Percentiles rank a stretch among this genome's conserved stretches.
Evolutionary conservation across 345 rosid species (phyloP).

Genomic region (Balakata baccata): DNA sequence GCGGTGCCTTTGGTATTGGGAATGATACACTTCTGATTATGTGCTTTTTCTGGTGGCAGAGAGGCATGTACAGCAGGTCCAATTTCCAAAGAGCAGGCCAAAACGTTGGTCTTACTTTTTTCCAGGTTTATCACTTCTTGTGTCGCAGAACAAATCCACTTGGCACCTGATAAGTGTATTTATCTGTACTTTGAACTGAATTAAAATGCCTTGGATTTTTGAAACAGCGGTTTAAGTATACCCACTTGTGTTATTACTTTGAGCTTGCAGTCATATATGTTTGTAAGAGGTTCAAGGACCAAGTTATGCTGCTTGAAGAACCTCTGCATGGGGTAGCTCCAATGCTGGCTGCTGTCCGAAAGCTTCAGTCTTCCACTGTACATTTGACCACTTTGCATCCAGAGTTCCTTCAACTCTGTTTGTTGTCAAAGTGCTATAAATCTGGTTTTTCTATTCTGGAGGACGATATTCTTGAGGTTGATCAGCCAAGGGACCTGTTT

Average conservation of each 20-base stretch:
- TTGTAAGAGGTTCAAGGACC: slow-evolving; percentile 83
- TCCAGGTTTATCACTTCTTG: slow-evolving; percentile 66
- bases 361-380: slow-evolving; percentile 67
- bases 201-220: background rate
- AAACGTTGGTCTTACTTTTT: slow-evolving; percentile 34
- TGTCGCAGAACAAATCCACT: slow-evolving; percentile 61
- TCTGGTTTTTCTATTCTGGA: slow-evolving; percentile 69
- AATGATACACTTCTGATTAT: background rate
- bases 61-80: slow-evolving; percentile 28
- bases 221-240: background rate
- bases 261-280: slow-evolving; percentile 55
- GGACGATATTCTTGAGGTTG: slow-evolving; percentile 85
- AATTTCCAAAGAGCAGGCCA: slow-evolving; percentile 43
- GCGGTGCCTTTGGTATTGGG: background rate
- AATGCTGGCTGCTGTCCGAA: slow-evolving; percentile 60
- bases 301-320: slow-evolving; percentile 50
- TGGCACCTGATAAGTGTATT: slow-evolving; percentile 75
- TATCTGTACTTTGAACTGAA: slow-evolving; percentile 3
- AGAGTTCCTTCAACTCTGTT: slow-evolving; percentile 79
- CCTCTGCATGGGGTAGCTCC: slow-evolving; percentile 79
- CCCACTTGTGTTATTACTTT: slow-evolving; percentile 15
- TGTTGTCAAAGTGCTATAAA: slow-evolving; percentile 71
- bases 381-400: slow-evolving; percentile 88
- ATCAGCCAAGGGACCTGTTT: slow-evolving; percentile 81
- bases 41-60: slow-evolving; percentile 19